These are phyloP conservation scores for Bruguiera hainesii DNA, from an alignment of 441 rosid species.

Conservation along the genomic window DNA sequence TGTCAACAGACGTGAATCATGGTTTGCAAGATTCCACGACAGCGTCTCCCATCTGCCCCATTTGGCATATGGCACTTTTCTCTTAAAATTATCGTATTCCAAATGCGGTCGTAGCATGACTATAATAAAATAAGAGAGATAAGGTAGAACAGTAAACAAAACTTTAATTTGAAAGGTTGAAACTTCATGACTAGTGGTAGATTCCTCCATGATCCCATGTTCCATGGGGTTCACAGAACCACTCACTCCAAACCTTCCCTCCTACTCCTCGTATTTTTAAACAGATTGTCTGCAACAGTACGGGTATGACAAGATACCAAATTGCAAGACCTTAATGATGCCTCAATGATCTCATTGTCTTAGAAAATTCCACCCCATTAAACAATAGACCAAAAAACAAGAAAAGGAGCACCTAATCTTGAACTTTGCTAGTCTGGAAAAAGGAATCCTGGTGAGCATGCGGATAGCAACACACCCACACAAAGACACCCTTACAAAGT, in stretches of 20 bases:
- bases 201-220: neutral
- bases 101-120: too few relatives aligned
- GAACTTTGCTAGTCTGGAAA: neutral
- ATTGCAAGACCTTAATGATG: slow-evolving; percentile 17
- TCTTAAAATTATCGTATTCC: too few relatives aligned
- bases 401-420: slow-evolving; percentile 8
- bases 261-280: neutral
- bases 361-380: neutral
- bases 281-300: slow-evolving; percentile 17
- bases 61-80: too few relatives aligned
- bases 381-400: neutral
- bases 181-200: neutral
- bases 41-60: too few relatives aligned
- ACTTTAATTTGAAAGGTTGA: too few relatives aligned
- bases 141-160: too few relatives aligned
- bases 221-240: neutral
- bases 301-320: slow-evolving; percentile 17
- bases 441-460: neutral
- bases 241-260: neutral
- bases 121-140: too few relatives aligned
- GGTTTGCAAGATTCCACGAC: too few relatives aligned
- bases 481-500: slow-evolving; percentile 18
- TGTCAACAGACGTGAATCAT: too few relatives aligned
- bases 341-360: slow-evolving; percentile 20
- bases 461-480: neutral